Base-by-base conservation (phyloP, 306 rosid genomes). In the Bauhinia variegata region DNA sequence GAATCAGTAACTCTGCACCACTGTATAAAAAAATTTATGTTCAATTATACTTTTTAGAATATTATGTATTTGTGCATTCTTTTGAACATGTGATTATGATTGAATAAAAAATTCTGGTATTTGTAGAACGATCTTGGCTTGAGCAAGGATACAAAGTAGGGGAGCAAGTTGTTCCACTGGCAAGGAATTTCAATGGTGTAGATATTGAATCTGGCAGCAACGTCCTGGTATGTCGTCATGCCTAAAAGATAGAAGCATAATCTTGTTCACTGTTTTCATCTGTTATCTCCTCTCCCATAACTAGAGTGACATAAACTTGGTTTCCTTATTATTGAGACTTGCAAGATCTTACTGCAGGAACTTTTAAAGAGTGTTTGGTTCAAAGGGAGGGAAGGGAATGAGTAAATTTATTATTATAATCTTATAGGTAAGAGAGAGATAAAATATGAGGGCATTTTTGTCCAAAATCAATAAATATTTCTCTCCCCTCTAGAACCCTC, bases 81-180 rank as follows among this genome's bases (percentile, higher is more conserved):
- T n/a, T n/a, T n/a, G n/a, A 37, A 34, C 36, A 34, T 37, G 59
- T 46, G 2, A 7, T 23, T 33, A 15, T 53, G 63, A 44, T 65
- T 55, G 54, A 48, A 41, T 49, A 63, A 36, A 65, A 15, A 61
- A 47, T 76, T 72, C 56, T 60, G 1, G 32, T 58, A 63, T 68
- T 66, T 70, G 61, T 86, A 93, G 97, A 93, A 73, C 90, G 95
- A 28, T 67, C 75, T 68, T 89, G 91, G 95, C 82, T 90, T 68
- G 99, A 90, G 75, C 96, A 90, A 90, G 96, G 99, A 63, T 57
- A 77, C 81, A 80, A 77, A 73, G 87, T 90, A 16, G 99, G 95
- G 52, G 99, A 90, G 80, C 96, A 93, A 72, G 92, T 93, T 73
- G 80, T 93, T 60, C 97, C 99, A 14, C 83, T 90, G 47, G 95